Evolutionary conservation across 306 rosid species (phyloP).

Genomic region (Carpinus viminea): DNA sequence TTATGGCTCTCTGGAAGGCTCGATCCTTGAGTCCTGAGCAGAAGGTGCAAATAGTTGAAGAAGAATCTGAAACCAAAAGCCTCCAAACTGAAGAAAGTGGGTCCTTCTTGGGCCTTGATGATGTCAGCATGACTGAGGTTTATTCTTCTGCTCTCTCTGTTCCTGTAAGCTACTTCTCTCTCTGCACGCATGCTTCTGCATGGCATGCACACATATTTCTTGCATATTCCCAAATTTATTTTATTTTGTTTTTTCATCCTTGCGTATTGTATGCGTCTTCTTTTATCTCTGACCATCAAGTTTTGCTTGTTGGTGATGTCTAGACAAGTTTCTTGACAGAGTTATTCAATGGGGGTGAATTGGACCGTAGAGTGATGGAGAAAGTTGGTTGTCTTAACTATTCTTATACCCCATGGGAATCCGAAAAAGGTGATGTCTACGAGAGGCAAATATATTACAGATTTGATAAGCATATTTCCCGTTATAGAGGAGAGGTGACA

Average conservation of each 20-base stretch:
- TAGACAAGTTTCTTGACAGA: constrained; percentile 74
- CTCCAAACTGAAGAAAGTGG: constrained; percentile 67
- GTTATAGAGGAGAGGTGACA: constrained; percentile 77
- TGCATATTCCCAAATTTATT: background rate
- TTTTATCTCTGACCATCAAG: constrained; percentile 16
- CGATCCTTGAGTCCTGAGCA: constrained; percentile 93
- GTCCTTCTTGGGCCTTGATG: constrained; percentile 68
- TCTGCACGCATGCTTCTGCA: background rate
- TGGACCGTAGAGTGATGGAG: constrained; percentile 81
- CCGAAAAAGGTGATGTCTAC: constrained; percentile 57
- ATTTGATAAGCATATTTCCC: constrained; percentile 68
- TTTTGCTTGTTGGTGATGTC: constrained; percentile 31
- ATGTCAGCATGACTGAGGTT: constrained; percentile 80
- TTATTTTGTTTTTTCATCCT: constrained; percentile 8
- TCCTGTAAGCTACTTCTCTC: constrained; percentile 58
- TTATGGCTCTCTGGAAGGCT: constrained; percentile 97
- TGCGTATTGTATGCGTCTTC: background rate
- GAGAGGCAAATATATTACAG: constrained; percentile 81
- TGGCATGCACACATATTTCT: no score
- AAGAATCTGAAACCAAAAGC: constrained; percentile 66
- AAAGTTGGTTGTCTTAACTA: constrained; percentile 75
- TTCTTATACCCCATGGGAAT: constrained; percentile 86
- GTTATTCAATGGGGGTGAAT: constrained; percentile 73
- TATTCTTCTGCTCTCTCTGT: constrained; percentile 51
- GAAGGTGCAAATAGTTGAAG: constrained; percentile 80